Conservation (phyloP, 208 protist species). For the Leishmania aethiopica region DNA sequence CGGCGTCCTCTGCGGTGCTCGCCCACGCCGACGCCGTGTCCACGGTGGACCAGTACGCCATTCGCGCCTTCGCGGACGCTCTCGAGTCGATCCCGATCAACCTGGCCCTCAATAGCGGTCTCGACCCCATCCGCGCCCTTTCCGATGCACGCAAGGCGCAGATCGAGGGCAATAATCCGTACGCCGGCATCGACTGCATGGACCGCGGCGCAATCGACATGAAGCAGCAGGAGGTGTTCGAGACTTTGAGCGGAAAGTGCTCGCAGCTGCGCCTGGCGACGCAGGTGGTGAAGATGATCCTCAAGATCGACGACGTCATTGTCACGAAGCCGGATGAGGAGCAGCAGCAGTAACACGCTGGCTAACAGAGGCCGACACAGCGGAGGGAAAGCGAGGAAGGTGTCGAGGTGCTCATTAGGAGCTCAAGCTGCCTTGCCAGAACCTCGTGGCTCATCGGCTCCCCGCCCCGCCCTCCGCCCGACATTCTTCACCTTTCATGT, state of each 20-base stretch:
- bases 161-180: constrained; percentile 94
- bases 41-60: constrained; percentile 99
- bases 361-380: neutral
- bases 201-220: constrained; percentile 96
- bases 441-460: neutral
- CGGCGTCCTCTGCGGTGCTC: constrained; percentile 95
- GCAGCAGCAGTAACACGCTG: constrained; percentile 44
- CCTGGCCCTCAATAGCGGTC: constrained; percentile 99
- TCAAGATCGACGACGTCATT: constrained; percentile 99
- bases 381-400: neutral
- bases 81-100: constrained; percentile 99
- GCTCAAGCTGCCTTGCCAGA: neutral
- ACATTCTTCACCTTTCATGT: neutral
- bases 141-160: constrained; percentile 96
- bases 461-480: neutral
- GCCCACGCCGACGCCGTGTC: constrained; percentile 93
- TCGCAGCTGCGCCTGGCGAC: constrained; percentile 99
- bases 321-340: constrained; percentile 83
- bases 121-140: constrained; percentile 97
- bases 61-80: constrained; percentile 99
- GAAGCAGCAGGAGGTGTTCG: constrained; percentile 98
- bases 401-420: neutral
- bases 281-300: constrained; percentile 99
- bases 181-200: constrained; percentile 99
- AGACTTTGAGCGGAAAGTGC: constrained; percentile 99